phyloP scores from a whole-genome alignment of 768 basidiomycete genomes.

The Tulasnella sp. region DNA sequence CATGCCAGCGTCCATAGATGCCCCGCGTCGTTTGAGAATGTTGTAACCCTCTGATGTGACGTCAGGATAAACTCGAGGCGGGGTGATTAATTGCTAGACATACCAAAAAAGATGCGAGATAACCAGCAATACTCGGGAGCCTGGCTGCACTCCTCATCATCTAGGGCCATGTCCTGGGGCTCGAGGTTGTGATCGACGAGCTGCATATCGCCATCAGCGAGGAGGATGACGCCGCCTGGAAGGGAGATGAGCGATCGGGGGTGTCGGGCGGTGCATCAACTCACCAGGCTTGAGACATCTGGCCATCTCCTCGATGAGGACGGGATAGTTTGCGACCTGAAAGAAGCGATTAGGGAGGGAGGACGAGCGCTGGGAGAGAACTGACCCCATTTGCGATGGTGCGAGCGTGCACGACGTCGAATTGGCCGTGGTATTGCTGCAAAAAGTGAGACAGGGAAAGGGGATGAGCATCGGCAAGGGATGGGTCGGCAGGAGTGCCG shows the following conservation, averaged over 20 bases:
- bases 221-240: neutral
- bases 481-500: neutral
- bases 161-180: conserved; percentile 4
- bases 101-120: conserved; percentile 3
- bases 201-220: conserved; percentile 2
- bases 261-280: neutral
- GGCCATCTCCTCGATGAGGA: neutral
- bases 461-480: too few relatives aligned
- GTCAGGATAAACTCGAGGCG: neutral
- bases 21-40: neutral
- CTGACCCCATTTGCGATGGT: conserved; percentile 4
- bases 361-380: neutral
- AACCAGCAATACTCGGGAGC: neutral
- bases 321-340: neutral
- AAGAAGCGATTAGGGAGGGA: neutral
- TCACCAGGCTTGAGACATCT: conserved; percentile 1
- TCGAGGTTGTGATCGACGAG: neutral
- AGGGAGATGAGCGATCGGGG: neutral
- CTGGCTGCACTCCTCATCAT: neutral
- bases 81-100: too few relatives aligned
- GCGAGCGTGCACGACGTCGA: conserved; percentile 7
- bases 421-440: conserved; percentile 9
- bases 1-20: conserved; percentile 1
- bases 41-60: conserved; percentile 1
- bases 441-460: neutral